Evolutionary conservation across 192 early-diverging fungal species (phyloP).

Genomic region (Coemansia sp.): DNA sequence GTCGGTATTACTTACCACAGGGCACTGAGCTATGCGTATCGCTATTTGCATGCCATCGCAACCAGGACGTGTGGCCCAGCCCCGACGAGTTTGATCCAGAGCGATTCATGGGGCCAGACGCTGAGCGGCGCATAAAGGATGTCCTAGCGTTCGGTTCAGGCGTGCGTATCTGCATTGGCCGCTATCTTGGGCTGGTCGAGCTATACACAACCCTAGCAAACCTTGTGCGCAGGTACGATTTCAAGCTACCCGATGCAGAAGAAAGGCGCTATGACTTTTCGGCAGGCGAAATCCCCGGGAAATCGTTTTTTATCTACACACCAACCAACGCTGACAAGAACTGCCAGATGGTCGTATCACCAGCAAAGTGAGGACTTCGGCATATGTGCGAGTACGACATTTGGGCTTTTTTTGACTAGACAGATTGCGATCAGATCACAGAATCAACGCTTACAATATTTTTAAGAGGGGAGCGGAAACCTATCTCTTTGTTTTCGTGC

Average conservation of each 20-base stretch:
- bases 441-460: too few species aligned
- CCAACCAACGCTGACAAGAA: constrained; percentile 20
- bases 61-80: constrained; percentile 11
- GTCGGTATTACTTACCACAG: constrained; percentile 18
- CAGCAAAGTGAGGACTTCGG: neutral
- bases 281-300: constrained; percentile 14
- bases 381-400: too few species aligned
- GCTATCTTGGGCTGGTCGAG: constrained; percentile 42
- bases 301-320: constrained; percentile 20
- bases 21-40: constrained; percentile 20
- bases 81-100: constrained; percentile 36
- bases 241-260: constrained; percentile 17
- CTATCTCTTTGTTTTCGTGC: neutral
- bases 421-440: too few species aligned
- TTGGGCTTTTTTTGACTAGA: too few species aligned
- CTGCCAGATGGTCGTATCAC: constrained; percentile 23
- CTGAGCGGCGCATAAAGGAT: constrained; percentile 2
- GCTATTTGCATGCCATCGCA: constrained; percentile 32
- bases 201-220: constrained; percentile 47
- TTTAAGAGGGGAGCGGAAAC: too few species aligned
- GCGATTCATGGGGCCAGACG: too few species aligned
- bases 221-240: constrained; percentile 33
- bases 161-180: constrained; percentile 40
- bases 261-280: neutral
- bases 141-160: constrained; percentile 36